A percentile compares a stretch with the other conserved stretches of the same genome.
These are phyloP conservation scores for Phytophthora megakarya DNA, from an alignment of 352 stramenopile species.

Conservation along the genomic window DNA sequence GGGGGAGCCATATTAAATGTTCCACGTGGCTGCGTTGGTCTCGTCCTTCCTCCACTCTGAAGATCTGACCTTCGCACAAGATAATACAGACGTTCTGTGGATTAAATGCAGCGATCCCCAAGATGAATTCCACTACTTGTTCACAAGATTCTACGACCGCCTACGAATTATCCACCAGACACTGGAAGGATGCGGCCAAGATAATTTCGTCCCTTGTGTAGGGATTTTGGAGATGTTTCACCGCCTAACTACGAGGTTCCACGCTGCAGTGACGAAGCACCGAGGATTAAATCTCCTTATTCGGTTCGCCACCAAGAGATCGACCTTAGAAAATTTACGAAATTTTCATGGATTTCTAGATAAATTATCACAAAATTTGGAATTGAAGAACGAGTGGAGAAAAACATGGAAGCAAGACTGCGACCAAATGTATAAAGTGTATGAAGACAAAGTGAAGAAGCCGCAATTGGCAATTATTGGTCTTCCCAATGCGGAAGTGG, in stretches of 20 bases:
- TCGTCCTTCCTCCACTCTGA: background rate
- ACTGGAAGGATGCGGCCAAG: constrained; percentile 5
- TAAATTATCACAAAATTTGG: constrained; percentile 5
- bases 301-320: constrained; percentile 26
- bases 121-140: constrained; percentile 26
- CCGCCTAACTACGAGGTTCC: constrained; percentile 15
- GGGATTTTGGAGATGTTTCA: background rate
- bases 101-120: background rate
- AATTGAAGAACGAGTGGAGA: constrained; percentile 19
- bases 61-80: background rate
- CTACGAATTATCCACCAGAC: background rate
- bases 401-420: constrained; percentile 5
- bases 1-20: constrained; percentile 11
- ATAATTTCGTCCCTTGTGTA: background rate
- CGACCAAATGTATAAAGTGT: constrained; percentile 12
- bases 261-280: constrained; percentile 18
- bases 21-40: constrained; percentile 18
- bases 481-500: constrained; percentile 9
- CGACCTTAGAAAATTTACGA: constrained; percentile 13
- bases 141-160: constrained; percentile 3
- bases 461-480: background rate
- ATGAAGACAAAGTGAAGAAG: constrained; percentile 2
- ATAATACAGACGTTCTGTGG: constrained; percentile 2
- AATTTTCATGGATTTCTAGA: constrained; percentile 13
- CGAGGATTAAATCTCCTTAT: constrained; percentile 19